Conservation (phyloP, 2,329 filamentous ascomycete genomes). For the Salinomyces thailandicus region DNA sequence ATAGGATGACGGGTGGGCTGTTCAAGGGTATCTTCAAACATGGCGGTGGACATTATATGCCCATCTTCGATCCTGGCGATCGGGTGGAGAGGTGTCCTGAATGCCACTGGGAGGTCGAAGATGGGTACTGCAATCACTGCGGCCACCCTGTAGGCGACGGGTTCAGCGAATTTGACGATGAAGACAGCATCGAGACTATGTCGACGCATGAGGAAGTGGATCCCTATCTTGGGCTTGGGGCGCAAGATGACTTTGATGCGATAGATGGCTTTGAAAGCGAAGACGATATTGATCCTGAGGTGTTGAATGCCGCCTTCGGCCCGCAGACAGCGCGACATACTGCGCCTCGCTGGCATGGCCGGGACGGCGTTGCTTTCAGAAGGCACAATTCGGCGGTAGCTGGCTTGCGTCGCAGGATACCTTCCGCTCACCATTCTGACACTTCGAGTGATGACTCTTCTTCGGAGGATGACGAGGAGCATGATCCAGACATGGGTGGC, state of each 20-base stretch:
- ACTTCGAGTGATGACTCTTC: constrained; percentile 5
- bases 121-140: constrained; percentile 47
- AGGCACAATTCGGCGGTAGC: no score
- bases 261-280: constrained; percentile 11
- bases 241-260: constrained; percentile 11
- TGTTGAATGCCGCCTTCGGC: constrained; percentile 4
- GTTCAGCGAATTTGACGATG: constrained; percentile 30
- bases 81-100: constrained; percentile 51
- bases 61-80: constrained; percentile 48
- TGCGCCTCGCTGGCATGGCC: no score
- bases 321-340: no score
- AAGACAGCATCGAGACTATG: constrained; percentile 27
- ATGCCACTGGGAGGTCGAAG: constrained; percentile 55
- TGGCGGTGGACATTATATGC: constrained; percentile 18
- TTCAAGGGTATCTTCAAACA: constrained; percentile 52
- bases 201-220: constrained; percentile 10
- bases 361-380: no score
- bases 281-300: constrained; percentile 4
- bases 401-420: no score
- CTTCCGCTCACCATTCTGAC: no score
- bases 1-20: constrained; percentile 44
- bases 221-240: constrained; percentile 7
- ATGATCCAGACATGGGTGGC: constrained; percentile 11
- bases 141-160: constrained; percentile 38
- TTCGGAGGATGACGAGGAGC: constrained; percentile 10